Percentiles rank a stretch among this genome's conserved stretches.
Evolutionary conservation across 1,284 basidiomycete species (phyloP).

Genomic region (Cryptococcus wingfieldii): DNA sequence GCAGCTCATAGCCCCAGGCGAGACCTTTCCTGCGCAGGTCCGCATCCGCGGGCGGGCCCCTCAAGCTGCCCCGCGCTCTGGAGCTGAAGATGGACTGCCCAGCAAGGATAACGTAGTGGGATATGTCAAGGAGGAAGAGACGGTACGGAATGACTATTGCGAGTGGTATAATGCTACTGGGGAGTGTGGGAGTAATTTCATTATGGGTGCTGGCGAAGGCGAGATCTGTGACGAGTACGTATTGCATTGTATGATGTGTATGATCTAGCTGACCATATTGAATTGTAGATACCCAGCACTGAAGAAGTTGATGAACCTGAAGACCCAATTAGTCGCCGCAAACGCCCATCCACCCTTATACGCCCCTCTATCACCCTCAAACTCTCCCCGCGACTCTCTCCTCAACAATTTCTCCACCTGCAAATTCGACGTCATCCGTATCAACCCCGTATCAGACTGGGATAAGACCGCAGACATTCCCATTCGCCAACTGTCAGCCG

Average conservation of each 20-base stretch:
- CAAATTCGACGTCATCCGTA: slow-evolving; percentile 86
- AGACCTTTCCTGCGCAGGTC: slow-evolving; percentile 53
- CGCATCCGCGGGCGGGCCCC: slow-evolving; percentile 21
- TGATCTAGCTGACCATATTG: background rate
- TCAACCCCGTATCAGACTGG: slow-evolving; percentile 90
- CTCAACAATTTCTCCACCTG: slow-evolving; percentile 13
- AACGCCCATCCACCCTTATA: slow-evolving; percentile 43
- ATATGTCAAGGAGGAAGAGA: slow-evolving; percentile 20
- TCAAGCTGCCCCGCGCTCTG: background rate
- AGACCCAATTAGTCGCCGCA: slow-evolving; percentile 52
- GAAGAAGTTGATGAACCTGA: slow-evolving; percentile 70
- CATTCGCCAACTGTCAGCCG: slow-evolving; percentile 76
- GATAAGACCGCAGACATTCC: slow-evolving; percentile 74
- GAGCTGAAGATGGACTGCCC: background rate
- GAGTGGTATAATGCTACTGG: slow-evolving; percentile 84
- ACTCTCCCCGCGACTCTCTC: background rate
- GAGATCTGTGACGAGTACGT: slow-evolving; percentile 88
- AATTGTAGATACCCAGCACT: slow-evolving; percentile 78
- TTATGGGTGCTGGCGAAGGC: slow-evolving; percentile 76
- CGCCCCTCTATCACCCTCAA: slow-evolving; percentile 18
- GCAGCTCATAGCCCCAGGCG: slow-evolving; percentile 48
- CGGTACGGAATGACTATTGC: slow-evolving; percentile 56
- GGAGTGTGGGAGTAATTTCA: slow-evolving; percentile 86
- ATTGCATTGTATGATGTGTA: background rate
- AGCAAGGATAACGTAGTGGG: slow-evolving; percentile 15